Conservation (phyloP, 208 protist genomes). For the Trypanosoma caninum region DNA sequence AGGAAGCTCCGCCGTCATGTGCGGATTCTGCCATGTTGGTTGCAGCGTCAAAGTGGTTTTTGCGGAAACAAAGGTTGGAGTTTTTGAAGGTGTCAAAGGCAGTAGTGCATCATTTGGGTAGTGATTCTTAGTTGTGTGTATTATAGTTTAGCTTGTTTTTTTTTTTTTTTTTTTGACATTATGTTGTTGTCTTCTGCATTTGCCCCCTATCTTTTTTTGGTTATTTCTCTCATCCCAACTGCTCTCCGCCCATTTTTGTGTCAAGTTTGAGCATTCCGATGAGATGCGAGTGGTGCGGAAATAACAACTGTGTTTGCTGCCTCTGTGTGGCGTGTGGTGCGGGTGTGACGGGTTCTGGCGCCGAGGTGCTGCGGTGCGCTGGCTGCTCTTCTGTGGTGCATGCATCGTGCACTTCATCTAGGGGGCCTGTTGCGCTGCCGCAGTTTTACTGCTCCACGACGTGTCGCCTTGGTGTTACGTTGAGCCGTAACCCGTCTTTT, state of each 20-base stretch:
- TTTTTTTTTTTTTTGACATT: conserved; percentile 7
- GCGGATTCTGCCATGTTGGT: conserved; percentile 9
- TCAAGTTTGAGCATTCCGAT: conserved; percentile 4
- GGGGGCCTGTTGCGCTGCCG: not conserved
- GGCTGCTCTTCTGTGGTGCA: conserved; percentile 45
- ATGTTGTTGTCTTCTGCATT: not conserved
- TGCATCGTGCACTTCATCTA: conserved; percentile 28
- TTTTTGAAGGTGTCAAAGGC: conserved; percentile 12
- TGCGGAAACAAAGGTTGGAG: conserved; percentile 6
- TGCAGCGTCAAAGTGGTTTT: conserved; percentile 5
- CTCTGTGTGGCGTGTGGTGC: conserved; percentile 52
- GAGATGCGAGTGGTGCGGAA: conserved; percentile 2
- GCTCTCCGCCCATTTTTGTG: conserved; percentile 13
- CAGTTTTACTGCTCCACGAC: conserved; percentile 5
- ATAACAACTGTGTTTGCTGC: conserved; percentile 32
- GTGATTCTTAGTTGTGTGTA: not conserved
- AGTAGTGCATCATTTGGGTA: not conserved
- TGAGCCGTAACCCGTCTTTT: conserved; percentile 51
- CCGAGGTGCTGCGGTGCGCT: conserved; percentile 27
- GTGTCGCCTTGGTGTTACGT: conserved; percentile 41
- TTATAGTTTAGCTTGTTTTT: not conserved
- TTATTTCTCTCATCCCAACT: no score
- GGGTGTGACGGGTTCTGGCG: not conserved
- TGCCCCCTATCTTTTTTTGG: not conserved
- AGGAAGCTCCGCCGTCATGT: conserved; percentile 4